These are phyloP conservation scores for Saccharomyces hybrid DNA, from an alignment of 1,139 yeast species.

Conservation along the genomic window DNA sequence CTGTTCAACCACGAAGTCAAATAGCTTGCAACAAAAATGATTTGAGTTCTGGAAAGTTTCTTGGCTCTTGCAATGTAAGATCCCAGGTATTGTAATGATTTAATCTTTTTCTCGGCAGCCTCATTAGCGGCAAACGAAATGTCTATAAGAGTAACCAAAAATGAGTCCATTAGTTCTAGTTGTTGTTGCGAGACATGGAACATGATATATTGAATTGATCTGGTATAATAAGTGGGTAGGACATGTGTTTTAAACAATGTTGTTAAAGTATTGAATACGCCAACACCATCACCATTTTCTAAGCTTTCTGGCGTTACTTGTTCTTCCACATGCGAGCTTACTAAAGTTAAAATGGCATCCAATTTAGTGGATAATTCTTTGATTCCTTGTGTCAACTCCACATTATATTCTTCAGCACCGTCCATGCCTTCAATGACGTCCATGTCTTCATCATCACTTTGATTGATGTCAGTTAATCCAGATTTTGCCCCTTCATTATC, in stretches of 20 bases:
- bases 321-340: slow-evolving; percentile 44
- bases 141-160: slow-evolving; percentile 72
- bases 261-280: slow-evolving; percentile 65
- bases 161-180: slow-evolving; percentile 77
- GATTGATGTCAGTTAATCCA: neutral
- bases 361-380: slow-evolving; percentile 55
- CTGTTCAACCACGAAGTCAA: slow-evolving; percentile 76
- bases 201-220: slow-evolving; percentile 77
- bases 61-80: slow-evolving; percentile 88
- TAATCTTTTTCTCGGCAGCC: slow-evolving; percentile 65
- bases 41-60: slow-evolving; percentile 59
- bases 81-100: slow-evolving; percentile 85
- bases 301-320: slow-evolving; percentile 47
- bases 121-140: slow-evolving; percentile 65
- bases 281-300: slow-evolving; percentile 57
- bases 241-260: slow-evolving; percentile 75
- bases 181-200: slow-evolving; percentile 79
- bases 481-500: slow-evolving; percentile 16
- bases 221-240: slow-evolving; percentile 89
- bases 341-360: slow-evolving; percentile 53
- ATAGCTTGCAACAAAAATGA: slow-evolving; percentile 70
- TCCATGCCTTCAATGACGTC: slow-evolving; percentile 32
- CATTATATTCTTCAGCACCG: slow-evolving; percentile 37
- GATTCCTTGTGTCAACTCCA: slow-evolving; percentile 46
- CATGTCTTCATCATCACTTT: slow-evolving; percentile 26